A percentile compares a stretch with the other conserved stretches of the same genome.
Conservation (phyloP, 192 early-diverging fungal genomes). For the Geosiphon pyriformis region DNA sequence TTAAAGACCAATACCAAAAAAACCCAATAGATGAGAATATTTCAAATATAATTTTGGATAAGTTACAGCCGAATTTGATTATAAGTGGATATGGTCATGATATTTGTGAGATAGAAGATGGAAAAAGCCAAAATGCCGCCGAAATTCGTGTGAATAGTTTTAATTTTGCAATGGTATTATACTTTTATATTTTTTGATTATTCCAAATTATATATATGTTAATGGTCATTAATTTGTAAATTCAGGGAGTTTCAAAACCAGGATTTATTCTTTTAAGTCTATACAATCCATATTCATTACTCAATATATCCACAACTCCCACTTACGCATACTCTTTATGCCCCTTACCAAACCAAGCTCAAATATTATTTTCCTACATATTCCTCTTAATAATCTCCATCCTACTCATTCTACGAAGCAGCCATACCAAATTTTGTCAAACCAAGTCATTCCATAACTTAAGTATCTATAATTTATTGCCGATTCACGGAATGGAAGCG, state of each 20-base stretch:
- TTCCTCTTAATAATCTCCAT: too few species aligned
- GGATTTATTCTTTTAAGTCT: conserved; percentile 50
- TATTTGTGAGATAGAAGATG: conserved; percentile 69
- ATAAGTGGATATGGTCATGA: conserved; percentile 96
- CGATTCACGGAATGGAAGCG: too few species aligned
- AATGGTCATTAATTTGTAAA: conserved; percentile 44
- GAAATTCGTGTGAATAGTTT: conserved; percentile 59
- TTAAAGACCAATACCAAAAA: conserved; percentile 77
- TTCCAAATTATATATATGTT: conserved; percentile 9
- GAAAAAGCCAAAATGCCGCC: too few species aligned
- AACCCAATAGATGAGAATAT: conserved; percentile 64
- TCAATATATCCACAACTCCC: conserved; percentile 16
- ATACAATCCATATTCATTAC: conserved; percentile 19
- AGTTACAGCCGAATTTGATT: conserved; percentile 58
- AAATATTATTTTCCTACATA: too few species aligned
- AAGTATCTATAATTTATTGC: too few species aligned
- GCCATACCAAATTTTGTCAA: too few species aligned
- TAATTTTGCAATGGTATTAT: conserved; percentile 53
- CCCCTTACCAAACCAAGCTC: conserved; percentile 65
- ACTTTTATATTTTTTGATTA: conserved; percentile 28
- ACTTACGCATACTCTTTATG: conserved; percentile 48
- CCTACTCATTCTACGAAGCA: too few species aligned
- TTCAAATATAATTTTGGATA: conserved; percentile 50
- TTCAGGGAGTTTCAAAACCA: conserved; percentile 49
- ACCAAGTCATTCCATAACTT: too few species aligned